Percentiles rank a stretch among this genome's conserved stretches.
phyloP scores from a whole-genome alignment of 805 yeast species.

The Candida coleopterorum region DNA sequence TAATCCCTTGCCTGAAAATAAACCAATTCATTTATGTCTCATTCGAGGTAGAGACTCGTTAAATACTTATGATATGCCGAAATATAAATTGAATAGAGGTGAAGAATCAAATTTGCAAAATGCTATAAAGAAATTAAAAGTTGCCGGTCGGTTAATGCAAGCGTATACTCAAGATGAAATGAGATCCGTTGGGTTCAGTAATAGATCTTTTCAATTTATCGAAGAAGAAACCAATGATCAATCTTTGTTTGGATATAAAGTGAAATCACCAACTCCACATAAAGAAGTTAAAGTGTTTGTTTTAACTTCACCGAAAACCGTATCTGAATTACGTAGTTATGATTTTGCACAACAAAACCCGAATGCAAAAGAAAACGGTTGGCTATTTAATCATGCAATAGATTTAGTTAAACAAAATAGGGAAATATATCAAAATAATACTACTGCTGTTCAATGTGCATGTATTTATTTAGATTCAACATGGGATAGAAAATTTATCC shows the following conservation, averaged over 20 bases:
- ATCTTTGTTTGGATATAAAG: conserved; percentile 29
- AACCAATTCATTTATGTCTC: conserved; percentile 78
- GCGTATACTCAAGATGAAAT: conserved; percentile 90
- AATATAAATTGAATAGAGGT: conserved; percentile 35
- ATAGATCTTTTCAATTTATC: conserved; percentile 68
- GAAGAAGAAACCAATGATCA: conserved; percentile 43
- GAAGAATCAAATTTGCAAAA: conserved; percentile 67
- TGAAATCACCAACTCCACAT: conserved; percentile 50
- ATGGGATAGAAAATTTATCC: conserved; percentile 66
- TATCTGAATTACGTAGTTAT: conserved; percentile 68
- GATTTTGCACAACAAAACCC: conserved; percentile 84
- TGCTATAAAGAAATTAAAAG: conserved; percentile 69
- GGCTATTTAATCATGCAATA: conserved; percentile 70
- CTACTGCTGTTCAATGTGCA: conserved; percentile 70
- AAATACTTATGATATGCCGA: conserved; percentile 65
- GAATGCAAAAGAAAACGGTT: conserved; percentile 68
- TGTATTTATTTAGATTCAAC: conserved; percentile 80
- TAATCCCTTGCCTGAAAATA: conserved; percentile 55
- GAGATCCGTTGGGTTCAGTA: conserved; percentile 72
- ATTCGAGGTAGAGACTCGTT: conserved; percentile 75
- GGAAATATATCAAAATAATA: conserved; percentile 30
- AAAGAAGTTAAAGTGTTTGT: conserved; percentile 76
- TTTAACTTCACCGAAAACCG: conserved; percentile 59
- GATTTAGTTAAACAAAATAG: conserved; percentile 53
- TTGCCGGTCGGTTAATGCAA: conserved; percentile 85